Evolutionary conservation across 768 basidiomycete genomes (phyloP).

Genomic region (Phylloporus sp.): DNA sequence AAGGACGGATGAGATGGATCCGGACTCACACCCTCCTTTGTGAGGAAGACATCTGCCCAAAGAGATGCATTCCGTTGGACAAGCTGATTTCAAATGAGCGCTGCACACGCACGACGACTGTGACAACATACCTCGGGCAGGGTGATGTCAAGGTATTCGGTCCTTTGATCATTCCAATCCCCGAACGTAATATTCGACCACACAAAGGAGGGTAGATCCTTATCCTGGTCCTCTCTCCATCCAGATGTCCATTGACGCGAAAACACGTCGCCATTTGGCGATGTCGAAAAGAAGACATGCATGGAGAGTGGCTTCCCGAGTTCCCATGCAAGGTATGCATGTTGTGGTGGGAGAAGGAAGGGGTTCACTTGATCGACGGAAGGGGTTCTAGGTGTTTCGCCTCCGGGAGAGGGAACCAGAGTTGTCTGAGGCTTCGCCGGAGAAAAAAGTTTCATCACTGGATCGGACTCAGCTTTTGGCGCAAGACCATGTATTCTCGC

Average conservation of each 20-base stretch:
- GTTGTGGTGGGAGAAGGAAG: conserved; percentile 47
- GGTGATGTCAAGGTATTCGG: conserved; percentile 52
- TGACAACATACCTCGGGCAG: conserved; percentile 56
- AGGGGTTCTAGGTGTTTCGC: conserved; percentile 10
- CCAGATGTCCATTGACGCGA: conserved; percentile 46
- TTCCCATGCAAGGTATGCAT: conserved; percentile 54
- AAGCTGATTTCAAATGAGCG: conserved; percentile 38
- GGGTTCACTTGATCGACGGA: conserved; percentile 38
- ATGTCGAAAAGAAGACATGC: conserved; percentile 70
- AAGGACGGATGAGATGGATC: conserved; percentile 55
- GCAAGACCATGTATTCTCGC: not conserved
- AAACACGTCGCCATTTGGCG: conserved; percentile 58
- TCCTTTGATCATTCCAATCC: conserved; percentile 61
- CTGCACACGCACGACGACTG: not conserved
- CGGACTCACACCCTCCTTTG: conserved; percentile 59
- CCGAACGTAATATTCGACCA: conserved; percentile 80
- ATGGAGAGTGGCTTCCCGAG: conserved; percentile 59
- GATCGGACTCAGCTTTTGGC: not conserved
- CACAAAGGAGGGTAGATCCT: conserved; percentile 57
- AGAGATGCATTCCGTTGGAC: conserved; percentile 76
- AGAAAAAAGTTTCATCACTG: conserved; percentile 43
- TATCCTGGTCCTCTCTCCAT: conserved; percentile 44
- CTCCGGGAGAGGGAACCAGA: conserved; percentile 23
- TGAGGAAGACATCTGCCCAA: conserved; percentile 80
- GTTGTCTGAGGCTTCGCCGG: conserved; percentile 34